phyloP scores from a whole-genome alignment of 192 early-diverging fungal genomes.

The Entomortierella chlamydospora region DNA sequence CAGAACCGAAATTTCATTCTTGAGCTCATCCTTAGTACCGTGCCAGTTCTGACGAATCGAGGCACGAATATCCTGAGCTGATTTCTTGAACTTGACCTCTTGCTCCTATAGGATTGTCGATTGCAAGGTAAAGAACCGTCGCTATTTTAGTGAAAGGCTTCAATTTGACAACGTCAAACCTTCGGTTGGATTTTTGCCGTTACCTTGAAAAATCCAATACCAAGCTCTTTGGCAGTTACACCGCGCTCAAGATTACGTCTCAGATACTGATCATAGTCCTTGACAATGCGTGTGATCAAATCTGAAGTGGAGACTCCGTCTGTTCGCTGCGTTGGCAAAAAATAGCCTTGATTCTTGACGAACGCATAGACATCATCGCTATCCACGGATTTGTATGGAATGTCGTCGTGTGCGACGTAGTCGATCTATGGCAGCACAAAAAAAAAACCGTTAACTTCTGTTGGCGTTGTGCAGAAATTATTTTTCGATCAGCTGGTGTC shows the following conservation, averaged over 20 bases:
- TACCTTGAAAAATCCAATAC: constrained; percentile 84
- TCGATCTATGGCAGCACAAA: constrained; percentile 65
- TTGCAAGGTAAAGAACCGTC: too few relatives aligned
- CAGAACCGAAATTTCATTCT: constrained; percentile 70
- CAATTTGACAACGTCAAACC: background rate
- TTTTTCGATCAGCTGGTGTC: background rate
- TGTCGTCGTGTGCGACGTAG: constrained; percentile 86
- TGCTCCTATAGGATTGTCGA: constrained; percentile 63
- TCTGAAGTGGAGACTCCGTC: constrained; percentile 86
- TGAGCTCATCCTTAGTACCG: constrained; percentile 72
- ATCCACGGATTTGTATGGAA: constrained; percentile 79
- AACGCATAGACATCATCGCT: constrained; percentile 82
- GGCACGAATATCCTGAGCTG: constrained; percentile 74
- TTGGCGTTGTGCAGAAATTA: too few relatives aligned
- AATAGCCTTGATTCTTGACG: constrained; percentile 79
- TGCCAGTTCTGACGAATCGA: constrained; percentile 76
- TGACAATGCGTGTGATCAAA: constrained; percentile 85
- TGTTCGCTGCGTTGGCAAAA: constrained; percentile 78
- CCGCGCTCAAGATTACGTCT: constrained; percentile 88
- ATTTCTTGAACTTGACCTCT: constrained; percentile 81
- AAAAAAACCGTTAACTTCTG: background rate
- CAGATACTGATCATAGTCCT: constrained; percentile 87
- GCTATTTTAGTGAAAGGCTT: background rate
- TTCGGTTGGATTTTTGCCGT: background rate
- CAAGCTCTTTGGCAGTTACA: constrained; percentile 82